A percentile compares a stretch with the other conserved stretches of the same genome.
These are phyloP conservation scores for barley (Hordeum vulgare) DNA, from an alignment of 176 grass and related monocot species.

Conservation along the genomic window DNA sequence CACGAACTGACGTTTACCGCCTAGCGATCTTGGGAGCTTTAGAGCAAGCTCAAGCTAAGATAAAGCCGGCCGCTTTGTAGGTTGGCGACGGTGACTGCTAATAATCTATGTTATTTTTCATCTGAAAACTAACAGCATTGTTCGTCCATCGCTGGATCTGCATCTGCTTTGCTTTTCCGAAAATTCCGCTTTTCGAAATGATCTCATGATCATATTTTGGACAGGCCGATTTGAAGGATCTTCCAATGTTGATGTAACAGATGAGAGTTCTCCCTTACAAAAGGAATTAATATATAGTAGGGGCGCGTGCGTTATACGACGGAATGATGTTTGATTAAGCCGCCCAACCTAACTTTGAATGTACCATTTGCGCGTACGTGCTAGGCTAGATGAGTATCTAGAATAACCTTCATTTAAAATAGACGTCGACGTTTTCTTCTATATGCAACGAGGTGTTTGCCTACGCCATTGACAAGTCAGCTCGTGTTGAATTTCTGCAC, in stretches of 20 bases:
- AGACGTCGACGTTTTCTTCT: background rate
- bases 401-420: background rate
- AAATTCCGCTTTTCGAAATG: background rate
- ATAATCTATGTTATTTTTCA: background rate
- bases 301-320: conserved; percentile 16
- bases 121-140: background rate
- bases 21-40: conserved; percentile 16
- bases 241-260: background rate
- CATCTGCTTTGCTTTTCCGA: background rate
- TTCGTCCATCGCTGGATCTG: background rate
- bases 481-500: background rate
- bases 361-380: background rate
- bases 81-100: conserved; percentile 28
- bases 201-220: background rate
- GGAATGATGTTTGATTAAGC: conserved; percentile 29
- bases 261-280: background rate
- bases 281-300: background rate
- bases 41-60: background rate
- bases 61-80: conserved; percentile 12
- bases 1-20: background rate
- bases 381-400: background rate
- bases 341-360: conserved; percentile 30
- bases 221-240: background rate
- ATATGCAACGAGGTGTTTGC: background rate
- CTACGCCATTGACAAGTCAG: background rate